These are phyloP conservation scores for Fusarium oxysporum DNA, from an alignment of 2,329 filamentous ascomycete genomes.

Conservation along the genomic window DNA sequence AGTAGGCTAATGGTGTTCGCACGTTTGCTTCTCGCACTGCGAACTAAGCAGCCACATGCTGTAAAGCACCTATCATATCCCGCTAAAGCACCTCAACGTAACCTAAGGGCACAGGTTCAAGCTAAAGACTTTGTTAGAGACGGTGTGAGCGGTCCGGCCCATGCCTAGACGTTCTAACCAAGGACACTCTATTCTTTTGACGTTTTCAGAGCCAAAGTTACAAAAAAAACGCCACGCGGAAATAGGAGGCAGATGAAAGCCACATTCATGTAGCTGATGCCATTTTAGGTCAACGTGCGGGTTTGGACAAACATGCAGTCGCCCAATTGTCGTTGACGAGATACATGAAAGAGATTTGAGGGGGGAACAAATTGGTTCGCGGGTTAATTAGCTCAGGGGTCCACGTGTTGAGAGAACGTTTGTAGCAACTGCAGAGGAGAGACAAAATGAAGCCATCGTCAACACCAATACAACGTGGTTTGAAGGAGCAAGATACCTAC, in stretches of 20 bases:
- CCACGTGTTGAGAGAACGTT: not conserved
- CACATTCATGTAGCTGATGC: slow-evolving; percentile 6
- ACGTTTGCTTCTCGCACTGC: not conserved
- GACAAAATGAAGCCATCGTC: slow-evolving; percentile 1
- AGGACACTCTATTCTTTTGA: not conserved
- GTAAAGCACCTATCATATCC: not conserved
- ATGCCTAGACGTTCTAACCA: slow-evolving; percentile 18
- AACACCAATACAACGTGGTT: not conserved
- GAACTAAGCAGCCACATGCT: not conserved
- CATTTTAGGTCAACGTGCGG: not conserved
- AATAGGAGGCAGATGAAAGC: slow-evolving; percentile 2
- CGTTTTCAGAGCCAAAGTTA: not conserved
- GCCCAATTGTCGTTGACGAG: slow-evolving; percentile 9
- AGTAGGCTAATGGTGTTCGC: not conserved
- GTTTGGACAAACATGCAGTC: slow-evolving; percentile 9
- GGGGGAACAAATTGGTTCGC: not conserved
- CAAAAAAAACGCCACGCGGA: not conserved
- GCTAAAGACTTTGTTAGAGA: not conserved
- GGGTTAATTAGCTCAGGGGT: not conserved
- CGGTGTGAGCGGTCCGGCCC: slow-evolving; percentile 38
- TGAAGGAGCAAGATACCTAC: not conserved
- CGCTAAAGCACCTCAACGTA: not conserved
- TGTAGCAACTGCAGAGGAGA: not conserved
- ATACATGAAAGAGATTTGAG: not conserved
- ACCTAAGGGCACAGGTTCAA: not conserved